Percentiles rank a stretch among this genome's conserved stretches.
phyloP scores from a whole-genome alignment of 768 basidiomycete genomes.

The Gymnopilus dilepis region DNA sequence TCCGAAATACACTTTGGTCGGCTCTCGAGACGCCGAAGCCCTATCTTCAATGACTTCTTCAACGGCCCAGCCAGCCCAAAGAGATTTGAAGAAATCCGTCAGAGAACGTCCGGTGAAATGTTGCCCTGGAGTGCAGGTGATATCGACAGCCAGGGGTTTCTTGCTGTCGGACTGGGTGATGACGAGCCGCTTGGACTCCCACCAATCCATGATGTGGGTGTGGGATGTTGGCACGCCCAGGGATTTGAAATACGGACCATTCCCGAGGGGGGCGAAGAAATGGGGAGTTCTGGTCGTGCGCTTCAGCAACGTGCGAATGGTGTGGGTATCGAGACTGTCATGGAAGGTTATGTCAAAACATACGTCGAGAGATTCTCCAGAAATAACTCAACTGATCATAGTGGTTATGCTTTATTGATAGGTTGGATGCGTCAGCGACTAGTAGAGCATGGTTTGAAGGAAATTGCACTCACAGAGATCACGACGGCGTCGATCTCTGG shows the following conservation, averaged over 20 bases:
- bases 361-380: not conserved
- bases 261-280: slow-evolving; percentile 66
- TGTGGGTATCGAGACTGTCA: slow-evolving; percentile 50
- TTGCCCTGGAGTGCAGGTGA: slow-evolving; percentile 69
- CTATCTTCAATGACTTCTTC: slow-evolving; percentile 48
- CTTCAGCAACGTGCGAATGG: slow-evolving; percentile 42
- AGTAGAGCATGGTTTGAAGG: not conserved
- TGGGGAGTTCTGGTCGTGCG: slow-evolving; percentile 42
- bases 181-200: slow-evolving; percentile 52
- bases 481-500: slow-evolving; percentile 68
- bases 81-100: slow-evolving; percentile 57
- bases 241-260: slow-evolving; percentile 44
- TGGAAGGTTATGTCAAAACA: not conserved
- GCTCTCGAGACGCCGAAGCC: slow-evolving; percentile 10
- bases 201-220: slow-evolving; percentile 68
- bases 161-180: slow-evolving; percentile 19
- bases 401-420: slow-evolving; percentile 48
- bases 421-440: not conserved
- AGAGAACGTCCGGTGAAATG: slow-evolving; percentile 60
- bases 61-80: slow-evolving; percentile 74
- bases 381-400: slow-evolving; percentile 50
- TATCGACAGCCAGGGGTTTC: slow-evolving; percentile 38
- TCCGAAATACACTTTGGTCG: slow-evolving; percentile 59
- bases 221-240: slow-evolving; percentile 44
- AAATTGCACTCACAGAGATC: slow-evolving; percentile 50